Percentiles rank a stretch among this genome's conserved stretches.
These are phyloP conservation scores for Fragaria nilgerrensis DNA, from an alignment of 306 rosid species.

Conservation along the genomic window DNA sequence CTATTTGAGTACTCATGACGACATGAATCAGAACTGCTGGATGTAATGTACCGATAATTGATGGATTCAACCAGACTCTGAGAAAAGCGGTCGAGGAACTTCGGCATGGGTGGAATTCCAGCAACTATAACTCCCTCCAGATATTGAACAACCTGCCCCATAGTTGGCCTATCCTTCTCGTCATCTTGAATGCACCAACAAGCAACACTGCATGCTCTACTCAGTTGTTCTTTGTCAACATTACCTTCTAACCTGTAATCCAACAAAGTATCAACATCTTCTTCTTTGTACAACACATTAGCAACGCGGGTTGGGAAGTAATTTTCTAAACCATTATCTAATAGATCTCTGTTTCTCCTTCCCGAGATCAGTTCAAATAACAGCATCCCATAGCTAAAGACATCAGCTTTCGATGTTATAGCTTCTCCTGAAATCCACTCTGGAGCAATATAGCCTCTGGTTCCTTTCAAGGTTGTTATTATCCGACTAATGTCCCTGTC, in stretches of 20 bases:
- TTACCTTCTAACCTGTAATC: conserved; percentile 30
- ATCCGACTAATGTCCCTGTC: conserved; percentile 41
- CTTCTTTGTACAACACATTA: conserved; percentile 22
- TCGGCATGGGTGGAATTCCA: conserved; percentile 31
- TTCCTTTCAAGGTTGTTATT: conserved; percentile 47
- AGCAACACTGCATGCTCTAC: conserved; percentile 33
- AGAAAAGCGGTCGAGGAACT: conserved; percentile 11
- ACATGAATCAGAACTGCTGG: conserved; percentile 5
- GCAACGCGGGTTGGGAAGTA: conserved; percentile 39
- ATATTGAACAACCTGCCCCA: conserved; percentile 34
- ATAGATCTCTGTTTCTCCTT: conserved; percentile 35
- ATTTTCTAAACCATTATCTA: conserved; percentile 22
- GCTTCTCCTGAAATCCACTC: conserved; percentile 52
- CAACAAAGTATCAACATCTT: conserved; percentile 21
- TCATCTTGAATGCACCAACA: conserved; percentile 45
- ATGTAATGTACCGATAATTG: neutral
- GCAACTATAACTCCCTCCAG: conserved; percentile 28
- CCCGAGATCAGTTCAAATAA: conserved; percentile 41
- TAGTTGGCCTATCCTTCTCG: conserved; percentile 32
- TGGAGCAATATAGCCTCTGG: conserved; percentile 50
- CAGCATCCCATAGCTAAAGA: conserved; percentile 41
- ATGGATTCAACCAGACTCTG: conserved; percentile 9
- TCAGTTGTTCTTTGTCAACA: conserved; percentile 24
- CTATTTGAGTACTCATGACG: neutral
- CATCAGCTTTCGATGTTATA: conserved; percentile 46